These are phyloP conservation scores for Saccharomyces hybrid DNA, from an alignment of 1,139 yeast species.

Conservation along the genomic window DNA sequence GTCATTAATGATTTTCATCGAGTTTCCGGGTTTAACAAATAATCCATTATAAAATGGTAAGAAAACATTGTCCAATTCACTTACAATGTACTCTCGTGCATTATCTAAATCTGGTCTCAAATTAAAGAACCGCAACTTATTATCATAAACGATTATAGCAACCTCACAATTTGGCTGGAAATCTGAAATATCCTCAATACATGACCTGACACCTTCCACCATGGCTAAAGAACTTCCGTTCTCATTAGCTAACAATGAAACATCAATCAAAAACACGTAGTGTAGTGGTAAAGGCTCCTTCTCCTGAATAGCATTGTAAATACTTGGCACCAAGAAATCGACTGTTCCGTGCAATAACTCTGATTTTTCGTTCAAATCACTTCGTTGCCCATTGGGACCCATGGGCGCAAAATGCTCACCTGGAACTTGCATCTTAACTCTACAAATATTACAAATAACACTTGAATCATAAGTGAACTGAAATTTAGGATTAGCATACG, in stretches of 20 bases:
- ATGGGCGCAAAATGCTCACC: slow-evolving; percentile 57
- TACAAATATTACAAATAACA: slow-evolving; percentile 83
- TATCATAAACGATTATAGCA: slow-evolving; percentile 73
- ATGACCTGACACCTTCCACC: slow-evolving; percentile 63
- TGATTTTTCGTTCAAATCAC: slow-evolving; percentile 59
- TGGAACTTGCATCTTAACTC: slow-evolving; percentile 65
- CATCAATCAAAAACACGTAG: slow-evolving; percentile 73
- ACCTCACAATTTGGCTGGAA: slow-evolving; percentile 40
- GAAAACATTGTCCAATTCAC: slow-evolving; percentile 74
- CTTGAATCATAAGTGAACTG: slow-evolving; percentile 54
- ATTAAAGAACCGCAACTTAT: slow-evolving; percentile 66
- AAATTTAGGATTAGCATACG: slow-evolving; percentile 83
- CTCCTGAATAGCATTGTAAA: slow-evolving; percentile 49
- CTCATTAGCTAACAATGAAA: slow-evolving; percentile 55
- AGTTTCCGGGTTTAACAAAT: slow-evolving; percentile 69
- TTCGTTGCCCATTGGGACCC: slow-evolving; percentile 50
- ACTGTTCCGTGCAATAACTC: slow-evolving; percentile 80
- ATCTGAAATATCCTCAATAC: slow-evolving; percentile 29
- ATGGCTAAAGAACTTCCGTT: slow-evolving; percentile 49
- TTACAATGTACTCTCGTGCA: slow-evolving; percentile 57
- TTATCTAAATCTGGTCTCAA: slow-evolving; percentile 47
- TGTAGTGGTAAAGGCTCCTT: slow-evolving; percentile 45
- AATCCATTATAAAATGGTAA: slow-evolving; percentile 73
- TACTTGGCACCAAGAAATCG: slow-evolving; percentile 71
- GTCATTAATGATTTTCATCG: slow-evolving; percentile 55